Evolutionary conservation across 768 basidiomycete genomes (phyloP).

Genomic region (Leccinum subgranulosum): DNA sequence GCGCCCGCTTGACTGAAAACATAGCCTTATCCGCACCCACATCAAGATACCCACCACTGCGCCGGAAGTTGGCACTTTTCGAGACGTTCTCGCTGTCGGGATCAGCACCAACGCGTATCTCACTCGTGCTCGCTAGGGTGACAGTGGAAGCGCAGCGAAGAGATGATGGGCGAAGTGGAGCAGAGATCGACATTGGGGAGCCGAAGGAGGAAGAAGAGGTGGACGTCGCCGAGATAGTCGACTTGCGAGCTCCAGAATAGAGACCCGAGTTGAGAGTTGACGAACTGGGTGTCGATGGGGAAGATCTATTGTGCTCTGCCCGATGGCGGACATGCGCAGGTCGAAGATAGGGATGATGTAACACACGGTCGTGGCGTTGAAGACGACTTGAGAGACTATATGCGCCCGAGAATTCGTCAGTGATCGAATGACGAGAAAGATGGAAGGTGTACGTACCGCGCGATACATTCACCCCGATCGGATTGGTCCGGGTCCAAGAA

Average conservation of each 20-base stretch:
- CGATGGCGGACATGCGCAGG: conserved; percentile 28
- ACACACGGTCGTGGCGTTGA: conserved; percentile 57
- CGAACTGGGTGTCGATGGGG: conserved; percentile 60
- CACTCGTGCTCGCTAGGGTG: conserved; percentile 25
- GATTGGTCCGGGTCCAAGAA: conserved; percentile 58
- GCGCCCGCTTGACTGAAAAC: conserved; percentile 43
- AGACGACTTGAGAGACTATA: conserved; percentile 63
- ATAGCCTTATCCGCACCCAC: conserved; percentile 18
- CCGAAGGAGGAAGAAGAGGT: conserved; percentile 33
- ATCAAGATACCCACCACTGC: conserved; percentile 14
- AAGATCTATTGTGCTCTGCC: conserved; percentile 20
- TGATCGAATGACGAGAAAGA: conserved; percentile 3
- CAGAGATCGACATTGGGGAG: conserved; percentile 36
- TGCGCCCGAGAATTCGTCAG: conserved; percentile 13
- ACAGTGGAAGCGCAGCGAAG: conserved; percentile 36
- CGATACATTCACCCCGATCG: conserved; percentile 48
- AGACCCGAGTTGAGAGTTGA: conserved; percentile 53
- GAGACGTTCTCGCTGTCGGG: conserved; percentile 10
- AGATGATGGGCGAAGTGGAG: conserved; percentile 42
- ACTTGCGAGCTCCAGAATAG: conserved; percentile 28
- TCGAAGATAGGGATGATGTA: conserved; percentile 61
- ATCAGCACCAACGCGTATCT: conserved; percentile 8
- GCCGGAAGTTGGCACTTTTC: conserved; percentile 9
- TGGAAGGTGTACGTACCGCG: conserved; percentile 47
- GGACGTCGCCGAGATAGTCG: conserved; percentile 26